Evolutionary conservation across 2,329 filamentous ascomycete species (phyloP).

Genomic region (Aureobasidium sp.): DNA sequence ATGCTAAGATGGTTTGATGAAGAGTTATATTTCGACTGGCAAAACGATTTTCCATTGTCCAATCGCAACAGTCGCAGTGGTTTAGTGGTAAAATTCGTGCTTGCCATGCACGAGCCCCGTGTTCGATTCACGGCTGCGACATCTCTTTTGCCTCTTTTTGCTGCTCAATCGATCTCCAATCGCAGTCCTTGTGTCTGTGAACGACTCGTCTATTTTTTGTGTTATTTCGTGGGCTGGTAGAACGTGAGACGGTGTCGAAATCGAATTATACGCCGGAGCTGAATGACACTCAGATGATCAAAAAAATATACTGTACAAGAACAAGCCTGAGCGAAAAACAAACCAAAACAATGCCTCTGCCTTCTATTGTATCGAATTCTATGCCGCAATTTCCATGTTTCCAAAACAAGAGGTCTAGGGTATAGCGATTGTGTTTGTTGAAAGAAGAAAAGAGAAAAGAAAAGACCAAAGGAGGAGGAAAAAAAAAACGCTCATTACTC

Average conservation of each 20-base stretch:
- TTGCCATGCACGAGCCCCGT: slow-evolving; percentile 13
- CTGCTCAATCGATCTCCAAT: no score
- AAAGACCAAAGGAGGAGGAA: no score
- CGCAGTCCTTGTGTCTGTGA: not conserved
- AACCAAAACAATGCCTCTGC: not conserved
- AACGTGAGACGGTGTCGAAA: not conserved
- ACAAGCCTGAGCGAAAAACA: no score
- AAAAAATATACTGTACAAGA: no score
- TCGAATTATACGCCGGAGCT: not conserved
- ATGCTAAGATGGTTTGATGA: not conserved
- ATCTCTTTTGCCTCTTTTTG: not conserved
- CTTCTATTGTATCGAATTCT: not conserved
- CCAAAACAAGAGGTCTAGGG: not conserved
- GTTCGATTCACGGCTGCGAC: slow-evolving; percentile 13
- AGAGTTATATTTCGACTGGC: not conserved
- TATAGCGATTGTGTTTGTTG: not conserved
- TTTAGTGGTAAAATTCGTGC: slow-evolving; percentile 13
- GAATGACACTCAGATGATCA: no score
- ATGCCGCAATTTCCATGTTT: not conserved
- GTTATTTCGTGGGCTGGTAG: not conserved
- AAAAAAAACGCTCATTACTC: not conserved
- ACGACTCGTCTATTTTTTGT: not conserved
- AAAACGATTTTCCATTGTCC: not conserved
- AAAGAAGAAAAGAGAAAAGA: not conserved
- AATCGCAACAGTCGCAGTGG: slow-evolving; percentile 7